Base-by-base conservation (phyloP, 2,329 filamentous ascomycete genomes). In the Scedosporium minutisporum region DNA sequence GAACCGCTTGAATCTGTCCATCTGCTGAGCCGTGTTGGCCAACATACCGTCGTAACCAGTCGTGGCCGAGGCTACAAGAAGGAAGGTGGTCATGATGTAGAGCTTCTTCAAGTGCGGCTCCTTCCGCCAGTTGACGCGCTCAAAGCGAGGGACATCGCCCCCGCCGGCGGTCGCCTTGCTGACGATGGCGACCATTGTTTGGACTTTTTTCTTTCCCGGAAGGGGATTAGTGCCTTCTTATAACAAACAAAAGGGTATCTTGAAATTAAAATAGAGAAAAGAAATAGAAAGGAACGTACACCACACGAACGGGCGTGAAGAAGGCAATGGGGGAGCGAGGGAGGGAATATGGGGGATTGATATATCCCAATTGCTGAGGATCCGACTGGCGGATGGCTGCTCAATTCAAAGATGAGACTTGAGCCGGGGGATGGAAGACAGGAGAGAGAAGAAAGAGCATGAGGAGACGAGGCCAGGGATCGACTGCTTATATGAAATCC, bases 21-120 rank as follows among this genome's bases (percentile, higher is more conserved):
- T 82, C 71, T 83, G 79, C 74, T 85, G 82, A 3, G 80, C 83
- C 7, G 81, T 84, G 72, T 85, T 85, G 70, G 85, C 75, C 65
- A 84, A 74, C 79, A 83, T 82, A 63, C 83, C 82, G 72, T 87
- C 84, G 69, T 85, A 86, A 62, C 83, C 83, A 7, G 82, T 86
- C 33, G 83, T 86, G 55, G 83, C 83, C 33, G 83, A 86, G 14
- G 82, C 83, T 62, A 86, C 74, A 71, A 84, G 82, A 63, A 87
- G 75, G 64, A 86, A 78, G 23, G 77, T 71, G 64, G 76, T 77
- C 69, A 79, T 78, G 61, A 76, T 76, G 68, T 86, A 86, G 10
- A 86, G 78, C 69, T 77, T 81, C 62, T 82, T 76, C 62, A 86
- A 72, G 68, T 84, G 80, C 46, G 82, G 81, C 65, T 86, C 81